These are phyloP conservation scores for Fusarium keratoplasticum DNA, from an alignment of 2,329 filamentous ascomycete species.

Conservation along the genomic window DNA sequence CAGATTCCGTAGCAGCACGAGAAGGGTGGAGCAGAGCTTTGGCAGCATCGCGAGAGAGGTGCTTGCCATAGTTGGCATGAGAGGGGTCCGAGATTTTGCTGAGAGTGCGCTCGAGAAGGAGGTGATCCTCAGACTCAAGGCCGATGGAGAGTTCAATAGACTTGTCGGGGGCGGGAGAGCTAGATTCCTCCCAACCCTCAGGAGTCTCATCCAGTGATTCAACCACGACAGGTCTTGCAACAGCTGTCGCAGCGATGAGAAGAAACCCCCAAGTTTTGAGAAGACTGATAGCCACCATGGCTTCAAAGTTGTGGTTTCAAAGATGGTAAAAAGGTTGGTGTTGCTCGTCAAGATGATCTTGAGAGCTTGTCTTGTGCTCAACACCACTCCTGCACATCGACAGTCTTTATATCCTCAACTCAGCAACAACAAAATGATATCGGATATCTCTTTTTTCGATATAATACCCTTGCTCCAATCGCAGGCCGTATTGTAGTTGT, in stretches of 20 bases:
- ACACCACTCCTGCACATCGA: not conserved
- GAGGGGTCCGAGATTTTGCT: constrained; percentile 62
- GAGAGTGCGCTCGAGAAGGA: constrained; percentile 56
- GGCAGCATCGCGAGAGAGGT: constrained; percentile 61
- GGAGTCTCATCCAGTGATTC: constrained; percentile 36
- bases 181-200: constrained; percentile 38
- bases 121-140: constrained; percentile 39
- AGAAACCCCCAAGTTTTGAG: constrained; percentile 19
- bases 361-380: not conserved
- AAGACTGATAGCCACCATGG: constrained; percentile 18
- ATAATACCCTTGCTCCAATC: not conserved
- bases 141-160: constrained; percentile 48
- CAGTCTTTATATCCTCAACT: constrained; percentile 28
- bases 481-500: not conserved
- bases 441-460: constrained; percentile 6
- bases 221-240: constrained; percentile 34
- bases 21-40: constrained; percentile 60
- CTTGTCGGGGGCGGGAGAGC: constrained; percentile 26
- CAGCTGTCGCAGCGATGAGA: constrained; percentile 7
- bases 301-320: not conserved
- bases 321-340: not conserved
- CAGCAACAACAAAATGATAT: not conserved
- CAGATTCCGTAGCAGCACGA: constrained; percentile 51
- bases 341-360: constrained; percentile 5
- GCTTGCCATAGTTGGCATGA: constrained; percentile 59